Evolutionary conservation across 441 rosid species (phyloP), one percentile per base, ranked within the genome.

Genomic region (Flueggea neowawraea): DNA sequence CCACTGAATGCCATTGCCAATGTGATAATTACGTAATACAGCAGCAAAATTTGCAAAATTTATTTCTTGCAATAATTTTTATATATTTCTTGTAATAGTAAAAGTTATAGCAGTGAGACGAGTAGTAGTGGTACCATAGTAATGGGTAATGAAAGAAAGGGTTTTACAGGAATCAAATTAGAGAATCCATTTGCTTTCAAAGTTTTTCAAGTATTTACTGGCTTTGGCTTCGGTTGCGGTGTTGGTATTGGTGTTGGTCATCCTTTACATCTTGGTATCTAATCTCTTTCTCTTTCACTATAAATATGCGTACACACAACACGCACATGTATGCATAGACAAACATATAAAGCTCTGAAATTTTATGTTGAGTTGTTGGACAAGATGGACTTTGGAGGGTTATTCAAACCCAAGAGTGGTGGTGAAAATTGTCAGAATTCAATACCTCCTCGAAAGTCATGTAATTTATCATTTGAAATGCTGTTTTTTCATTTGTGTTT

Each of bases 161-260:
- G 60, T 45, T 66, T 81, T 28, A 60, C 61, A 57, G 88, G 90
- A 54, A 70, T 88, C 61, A 68, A 70, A 66, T 4, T 87, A 5
- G 89, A 83, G 79, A 94, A 87, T 73, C 96, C 96, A 17, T 87
- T 94, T 75, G 68, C 95, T 81, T 87, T 89, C 65, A 94, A 90
- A 77, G 87, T 81, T 64, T 75, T 77, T 80, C 99, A 89, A 79
- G 94, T 89, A 64, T 94, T 91, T 70, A 94, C 97, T 0, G 97
- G 97, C 59, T 89, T 94, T 65, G 99, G 99, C 68, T 41, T 94
- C 12, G 99, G 99, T 55, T 91, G 99, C 43, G 99, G 97, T 39
- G 70, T 89, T 72, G 99, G 96, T 63, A 89, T 94, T 55, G 99
- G 99, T 48, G 83, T 78, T 67, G 97, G 96, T 8, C 74, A 83